These are phyloP conservation scores for Ilyonectria destructans DNA, from an alignment of 2,329 filamentous ascomycete species.

Conservation along the genomic window DNA sequence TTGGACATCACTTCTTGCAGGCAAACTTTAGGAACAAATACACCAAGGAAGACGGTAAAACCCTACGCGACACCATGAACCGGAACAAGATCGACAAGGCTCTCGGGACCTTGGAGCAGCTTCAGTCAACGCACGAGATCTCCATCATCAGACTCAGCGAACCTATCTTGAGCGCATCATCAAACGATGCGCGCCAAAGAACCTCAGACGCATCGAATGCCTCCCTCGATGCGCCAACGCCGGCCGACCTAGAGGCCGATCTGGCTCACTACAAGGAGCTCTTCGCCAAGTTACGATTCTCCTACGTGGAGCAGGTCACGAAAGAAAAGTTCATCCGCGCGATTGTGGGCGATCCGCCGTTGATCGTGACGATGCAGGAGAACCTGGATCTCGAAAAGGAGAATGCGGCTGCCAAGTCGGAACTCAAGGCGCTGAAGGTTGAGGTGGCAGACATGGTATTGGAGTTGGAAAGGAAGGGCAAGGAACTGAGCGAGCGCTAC, in stretches of 20 bases:
- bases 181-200: constrained; percentile 63
- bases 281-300: constrained; percentile 96
- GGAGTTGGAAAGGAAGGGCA: constrained; percentile 78
- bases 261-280: constrained; percentile 93
- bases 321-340: constrained; percentile 98
- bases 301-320: constrained; percentile 97
- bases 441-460: constrained; percentile 82
- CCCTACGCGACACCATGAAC: constrained; percentile 46
- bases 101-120: constrained; percentile 65
- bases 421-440: constrained; percentile 84
- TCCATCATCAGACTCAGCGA: constrained; percentile 85
- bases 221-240: constrained; percentile 78
- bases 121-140: constrained; percentile 74
- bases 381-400: constrained; percentile 83
- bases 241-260: constrained; percentile 86
- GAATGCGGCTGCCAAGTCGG: constrained; percentile 80
- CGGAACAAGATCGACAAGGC: constrained; percentile 57
- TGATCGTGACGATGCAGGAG: constrained; percentile 86
- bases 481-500: constrained; percentile 71
- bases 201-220: constrained; percentile 82
- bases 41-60: too few species aligned
- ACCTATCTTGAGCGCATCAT: constrained; percentile 73
- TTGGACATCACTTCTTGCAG: background rate
- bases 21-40: background rate
- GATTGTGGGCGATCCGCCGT: constrained; percentile 91